Evolutionary conservation across 495 filamentous ascomycete species (phyloP), one percentile per base, ranked within the genome.

Genomic region (Usnea hakonensis): DNA sequence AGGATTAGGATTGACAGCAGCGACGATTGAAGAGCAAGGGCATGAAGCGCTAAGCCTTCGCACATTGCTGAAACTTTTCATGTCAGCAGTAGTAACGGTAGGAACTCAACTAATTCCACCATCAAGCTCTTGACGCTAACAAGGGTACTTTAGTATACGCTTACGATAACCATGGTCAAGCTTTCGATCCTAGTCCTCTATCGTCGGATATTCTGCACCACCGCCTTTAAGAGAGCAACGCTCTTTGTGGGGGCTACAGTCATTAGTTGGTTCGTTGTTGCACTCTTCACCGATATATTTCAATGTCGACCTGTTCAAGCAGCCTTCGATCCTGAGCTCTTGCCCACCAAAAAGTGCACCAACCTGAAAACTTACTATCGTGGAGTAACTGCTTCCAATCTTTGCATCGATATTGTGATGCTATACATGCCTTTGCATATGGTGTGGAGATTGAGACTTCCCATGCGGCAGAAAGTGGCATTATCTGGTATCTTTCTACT

Each of bases 401-500:
- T 66, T 30, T n/a, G 33, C 4, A 36, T 58, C 21, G 64, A 66
- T 33, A 23, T 60, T 16, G 50, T 63, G 19, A 48, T 62, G 33
- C 36, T 66, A 28, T 28, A 36, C 14, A 36, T 66, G 37, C 64
- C 64, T 38, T 35, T 62, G 26, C 60, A 43, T 21, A 68, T 66
- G 67, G 64, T 72, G 21, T 62, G 58, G 57, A 57, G 56, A 17
- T 52, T 72, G 30, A 61, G 65, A 33, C 59, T 72, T 41, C 56
- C 66, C 35, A 67, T 14, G 37, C 60, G 64, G 21, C 69, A 70
- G 54, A 71, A 68, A 30, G 9, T 72, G 14, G 37, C 55, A n/a
- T 62, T 68, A 5, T 56, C 30, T 17, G 64, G 57, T 16, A 63
- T 76, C 33, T 76, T 76, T 55, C 55, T 71, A 11, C 65, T 76